Evolutionary conservation across 2,329 filamentous ascomycete genomes (phyloP).

Genomic region (Fusarium domesticum): DNA sequence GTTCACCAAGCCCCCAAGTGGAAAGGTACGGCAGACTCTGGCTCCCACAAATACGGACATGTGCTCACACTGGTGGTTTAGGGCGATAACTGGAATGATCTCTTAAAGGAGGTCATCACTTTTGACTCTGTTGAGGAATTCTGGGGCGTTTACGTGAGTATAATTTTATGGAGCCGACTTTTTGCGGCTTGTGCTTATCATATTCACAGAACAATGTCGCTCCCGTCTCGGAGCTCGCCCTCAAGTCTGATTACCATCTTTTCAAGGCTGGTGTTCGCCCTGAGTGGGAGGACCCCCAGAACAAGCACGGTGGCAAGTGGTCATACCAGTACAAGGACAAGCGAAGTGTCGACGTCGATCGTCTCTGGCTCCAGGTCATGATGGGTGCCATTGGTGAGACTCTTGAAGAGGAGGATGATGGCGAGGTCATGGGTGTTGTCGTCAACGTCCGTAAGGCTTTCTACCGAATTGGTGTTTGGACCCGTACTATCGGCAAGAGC

Average conservation of each 20-base stretch:
- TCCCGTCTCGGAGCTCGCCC: constrained; percentile 87
- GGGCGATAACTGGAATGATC: constrained; percentile 98
- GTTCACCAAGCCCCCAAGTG: constrained; percentile 97
- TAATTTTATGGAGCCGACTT: neutral
- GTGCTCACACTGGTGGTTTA: constrained; percentile 37
- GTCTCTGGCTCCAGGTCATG: constrained; percentile 96
- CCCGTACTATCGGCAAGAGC: constrained; percentile 84
- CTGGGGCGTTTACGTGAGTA: constrained; percentile 95
- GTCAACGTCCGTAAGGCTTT: constrained; percentile 99
- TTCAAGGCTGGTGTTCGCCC: constrained; percentile 97
- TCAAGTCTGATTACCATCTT: constrained; percentile 98
- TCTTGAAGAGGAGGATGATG: constrained; percentile 88
- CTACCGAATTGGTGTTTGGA: constrained; percentile 97
- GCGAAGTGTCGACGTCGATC: constrained; percentile 85
- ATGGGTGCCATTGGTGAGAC: constrained; percentile 96
- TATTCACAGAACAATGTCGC: constrained; percentile 88
- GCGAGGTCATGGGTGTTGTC: constrained; percentile 98
- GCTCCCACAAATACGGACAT: constrained; percentile 1
- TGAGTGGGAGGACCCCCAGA: constrained; percentile 97
- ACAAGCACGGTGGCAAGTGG: constrained; percentile 99
- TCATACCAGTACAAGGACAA: constrained; percentile 98
- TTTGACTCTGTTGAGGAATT: constrained; percentile 99
- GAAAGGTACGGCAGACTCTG: constrained; percentile 64
- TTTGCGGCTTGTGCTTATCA: constrained; percentile 13
- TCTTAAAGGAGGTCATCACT: constrained; percentile 97